Base-by-base conservation (phyloP, 108 stramenopile genomes). In the Fistulifera solaris region DNA sequence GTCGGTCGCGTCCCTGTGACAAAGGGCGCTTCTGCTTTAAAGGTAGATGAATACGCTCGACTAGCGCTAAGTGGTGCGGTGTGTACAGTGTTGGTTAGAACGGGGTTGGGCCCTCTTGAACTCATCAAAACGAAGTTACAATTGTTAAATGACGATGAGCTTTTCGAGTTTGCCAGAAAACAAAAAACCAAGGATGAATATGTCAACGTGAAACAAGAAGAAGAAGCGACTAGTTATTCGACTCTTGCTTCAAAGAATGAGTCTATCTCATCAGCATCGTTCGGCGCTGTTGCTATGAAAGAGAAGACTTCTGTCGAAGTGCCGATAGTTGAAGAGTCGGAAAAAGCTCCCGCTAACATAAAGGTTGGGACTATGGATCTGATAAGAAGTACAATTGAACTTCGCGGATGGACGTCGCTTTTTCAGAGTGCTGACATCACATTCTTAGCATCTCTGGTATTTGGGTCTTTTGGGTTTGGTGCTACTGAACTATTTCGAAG, bases 351-450 rank as follows among this genome's bases (percentile, higher is more conserved):
- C 22, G 40, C 46, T 10, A 59, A 69, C 10, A 49, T 44, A 19
- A 56, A 67, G 26, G 27, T 78, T 41, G 82, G 82, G 6, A 66
- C 82, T 38, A 40, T 68, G 17, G 77, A 85, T 45, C 58, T 86
- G 28, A 71, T 90, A 47, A 41, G 53, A 41, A 72, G 68, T 41
- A 48, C 88, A 41, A 50, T 83, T 13, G 65, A 78, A 41, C 58
- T 87, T 21, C 63, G 86, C 15, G 91, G 91, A 2, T 75, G 72
- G 10, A 28, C 58, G 6, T 65, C 91, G 11, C 56, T 89, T 6
- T 88, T 88, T 65, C 91, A 93, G 62, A 85, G 83, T 52, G 79
- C 87, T 10, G 91, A 93, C 62, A 83, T 93, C n/a, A 93, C 91
- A 2, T 87, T 93, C 48, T 58, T 93, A 1, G 79, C 91, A 25